phyloP scores from a whole-genome alignment of 116 monocot species.

The Iris pallida region DNA sequence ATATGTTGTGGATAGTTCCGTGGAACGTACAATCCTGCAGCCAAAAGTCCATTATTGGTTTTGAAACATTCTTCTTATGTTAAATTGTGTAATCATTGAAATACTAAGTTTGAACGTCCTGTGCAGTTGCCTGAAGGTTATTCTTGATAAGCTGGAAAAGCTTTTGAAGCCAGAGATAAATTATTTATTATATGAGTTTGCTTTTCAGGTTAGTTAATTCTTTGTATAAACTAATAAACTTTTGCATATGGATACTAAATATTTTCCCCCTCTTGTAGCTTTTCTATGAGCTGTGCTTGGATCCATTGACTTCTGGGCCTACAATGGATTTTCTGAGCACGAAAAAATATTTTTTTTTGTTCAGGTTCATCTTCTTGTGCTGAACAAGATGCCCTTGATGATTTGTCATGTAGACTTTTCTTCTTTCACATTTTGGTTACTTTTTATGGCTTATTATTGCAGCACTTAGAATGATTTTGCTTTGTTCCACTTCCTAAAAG shows the following conservation, averaged over 20 bases:
- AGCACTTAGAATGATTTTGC: conserved; percentile 73
- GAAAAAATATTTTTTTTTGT: conserved; percentile 75
- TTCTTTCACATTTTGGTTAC: conserved; percentile 6
- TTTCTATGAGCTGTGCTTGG: conserved; percentile 85
- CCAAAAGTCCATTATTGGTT: conserved; percentile 97
- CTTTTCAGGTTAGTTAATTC: conserved; percentile 67
- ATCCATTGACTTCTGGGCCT: conserved; percentile 65
- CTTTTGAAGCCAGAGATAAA: conserved; percentile 75
- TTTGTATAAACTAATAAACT: neutral
- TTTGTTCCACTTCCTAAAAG: conserved; percentile 81
- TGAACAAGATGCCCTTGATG: neutral
- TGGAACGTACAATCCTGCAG: conserved; percentile 67
- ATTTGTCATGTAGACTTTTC: neutral
- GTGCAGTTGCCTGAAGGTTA: conserved; percentile 90
- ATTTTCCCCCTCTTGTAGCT: conserved; percentile 45
- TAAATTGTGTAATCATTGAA: conserved; percentile 4
- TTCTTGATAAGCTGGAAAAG: conserved; percentile 85
- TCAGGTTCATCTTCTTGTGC: conserved; percentile 43
- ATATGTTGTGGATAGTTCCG: conserved; percentile 73
- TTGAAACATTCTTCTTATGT: neutral
- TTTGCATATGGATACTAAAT: neutral
- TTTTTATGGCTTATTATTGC: conserved; percentile 6
- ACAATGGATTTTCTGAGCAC: conserved; percentile 70
- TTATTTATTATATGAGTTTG: conserved; percentile 73
- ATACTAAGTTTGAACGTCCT: neutral